Evolutionary conservation across 176 grass and related monocot genomes (phyloP).

Genomic region (Guadua angustifolia): DNA sequence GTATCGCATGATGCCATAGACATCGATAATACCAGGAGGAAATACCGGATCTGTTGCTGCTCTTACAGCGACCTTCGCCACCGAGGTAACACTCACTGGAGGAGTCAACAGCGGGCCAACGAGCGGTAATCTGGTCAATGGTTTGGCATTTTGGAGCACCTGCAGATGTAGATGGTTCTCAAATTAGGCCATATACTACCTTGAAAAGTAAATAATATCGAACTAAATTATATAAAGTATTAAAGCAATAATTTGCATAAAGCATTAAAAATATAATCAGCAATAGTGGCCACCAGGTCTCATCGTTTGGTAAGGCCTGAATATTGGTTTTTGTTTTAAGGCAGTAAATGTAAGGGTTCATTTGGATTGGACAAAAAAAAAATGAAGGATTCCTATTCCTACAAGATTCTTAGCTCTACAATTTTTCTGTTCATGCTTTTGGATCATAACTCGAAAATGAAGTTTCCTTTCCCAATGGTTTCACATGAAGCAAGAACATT

Average conservation of each 20-base stretch:
- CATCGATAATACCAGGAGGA: constrained; percentile 85
- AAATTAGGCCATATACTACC: neutral
- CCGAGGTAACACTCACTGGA: constrained; percentile 68
- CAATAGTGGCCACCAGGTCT: neutral
- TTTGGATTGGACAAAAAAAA: too few species aligned
- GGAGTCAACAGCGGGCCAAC: constrained; percentile 79
- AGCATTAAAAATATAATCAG: neutral
- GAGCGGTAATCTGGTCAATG: constrained; percentile 67
- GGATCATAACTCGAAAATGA: too few species aligned
- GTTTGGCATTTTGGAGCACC: constrained; percentile 71
- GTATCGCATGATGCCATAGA: constrained; percentile 76
- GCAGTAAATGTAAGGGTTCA: too few species aligned
- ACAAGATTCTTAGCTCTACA: too few species aligned
- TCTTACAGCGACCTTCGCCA: constrained; percentile 78
- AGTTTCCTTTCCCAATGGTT: too few species aligned
- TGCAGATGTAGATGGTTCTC: constrained; percentile 38
- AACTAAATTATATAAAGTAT: neutral
- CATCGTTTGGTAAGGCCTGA: neutral
- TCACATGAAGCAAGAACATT: too few species aligned
- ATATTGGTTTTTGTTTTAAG: neutral
- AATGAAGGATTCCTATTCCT: too few species aligned
- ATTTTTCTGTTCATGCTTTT: too few species aligned
- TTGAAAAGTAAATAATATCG: neutral
- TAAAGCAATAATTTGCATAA: neutral
- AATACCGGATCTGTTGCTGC: constrained; percentile 84